Percentiles rank a stretch among this genome's conserved stretches.
These are phyloP conservation scores for Syzygium malaccense DNA, from an alignment of 441 rosid genomes.

Conservation along the genomic window DNA sequence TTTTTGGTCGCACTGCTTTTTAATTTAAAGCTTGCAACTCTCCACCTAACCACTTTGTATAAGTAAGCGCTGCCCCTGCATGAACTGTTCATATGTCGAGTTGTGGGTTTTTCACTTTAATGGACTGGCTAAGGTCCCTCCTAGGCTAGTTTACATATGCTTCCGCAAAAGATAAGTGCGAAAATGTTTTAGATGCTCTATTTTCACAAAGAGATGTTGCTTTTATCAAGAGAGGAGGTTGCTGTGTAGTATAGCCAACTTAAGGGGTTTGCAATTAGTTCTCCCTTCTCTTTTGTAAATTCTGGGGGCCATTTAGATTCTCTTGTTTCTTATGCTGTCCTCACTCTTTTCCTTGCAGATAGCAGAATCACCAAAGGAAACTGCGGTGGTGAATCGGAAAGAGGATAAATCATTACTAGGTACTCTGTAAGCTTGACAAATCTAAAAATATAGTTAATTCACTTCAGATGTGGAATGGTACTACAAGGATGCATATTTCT, in stretches of 20 bases:
- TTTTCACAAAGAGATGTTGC: background rate
- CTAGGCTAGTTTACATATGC: background rate
- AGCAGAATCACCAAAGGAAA: background rate
- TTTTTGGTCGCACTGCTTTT: background rate
- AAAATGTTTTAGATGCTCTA: background rate
- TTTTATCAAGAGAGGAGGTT: background rate
- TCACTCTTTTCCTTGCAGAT: background rate
- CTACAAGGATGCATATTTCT: background rate
- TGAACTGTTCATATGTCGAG: background rate
- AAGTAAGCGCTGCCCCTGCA: background rate
- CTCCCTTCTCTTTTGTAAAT: background rate
- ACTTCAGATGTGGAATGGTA: background rate
- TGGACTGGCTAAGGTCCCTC: background rate
- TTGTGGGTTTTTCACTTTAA: background rate
- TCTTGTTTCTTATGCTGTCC: background rate
- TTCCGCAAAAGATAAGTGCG: background rate
- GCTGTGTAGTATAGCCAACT: background rate
- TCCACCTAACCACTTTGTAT: background rate
- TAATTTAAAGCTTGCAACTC: background rate
- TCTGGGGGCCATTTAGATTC: background rate
- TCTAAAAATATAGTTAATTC: background rate
- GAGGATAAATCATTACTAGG: background rate
- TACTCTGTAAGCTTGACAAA: background rate
- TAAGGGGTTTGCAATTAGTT: background rate
- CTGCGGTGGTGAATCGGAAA: background rate